phyloP scores from a whole-genome alignment of 805 yeast species.

The Candida succiphila region DNA sequence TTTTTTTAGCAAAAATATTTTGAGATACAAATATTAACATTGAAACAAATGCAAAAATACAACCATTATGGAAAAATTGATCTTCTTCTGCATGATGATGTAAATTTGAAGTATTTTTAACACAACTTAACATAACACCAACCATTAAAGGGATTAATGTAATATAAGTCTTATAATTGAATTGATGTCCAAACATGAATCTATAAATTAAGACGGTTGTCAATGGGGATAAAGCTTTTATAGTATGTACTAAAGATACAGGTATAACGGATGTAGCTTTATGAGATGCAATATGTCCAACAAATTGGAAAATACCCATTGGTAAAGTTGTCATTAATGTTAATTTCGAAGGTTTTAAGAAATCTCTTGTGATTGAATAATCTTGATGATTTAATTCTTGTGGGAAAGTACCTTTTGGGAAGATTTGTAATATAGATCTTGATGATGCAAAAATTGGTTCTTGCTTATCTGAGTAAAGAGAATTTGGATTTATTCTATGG shows the following conservation, averaged over 20 bases:
- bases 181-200: slow-evolving; percentile 44
- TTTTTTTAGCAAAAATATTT: slow-evolving; percentile 70
- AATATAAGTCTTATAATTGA: slow-evolving; percentile 57
- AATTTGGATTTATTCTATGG: slow-evolving; percentile 20
- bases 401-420: slow-evolving; percentile 46
- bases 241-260: slow-evolving; percentile 90
- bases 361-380: slow-evolving; percentile 21
- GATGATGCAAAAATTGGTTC: slow-evolving; percentile 11
- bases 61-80: slow-evolving; percentile 27
- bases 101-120: slow-evolving; percentile 25
- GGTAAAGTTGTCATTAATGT: slow-evolving; percentile 69
- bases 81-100: slow-evolving; percentile 14
- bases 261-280: slow-evolving; percentile 89
- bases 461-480: slow-evolving; percentile 19
- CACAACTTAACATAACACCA: slow-evolving; percentile 81
- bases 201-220: slow-evolving; percentile 78
- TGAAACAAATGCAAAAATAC: slow-evolving; percentile 40
- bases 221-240: slow-evolving; percentile 85
- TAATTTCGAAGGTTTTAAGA: slow-evolving; percentile 43
- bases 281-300: slow-evolving; percentile 86
- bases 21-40: slow-evolving; percentile 69
- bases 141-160: slow-evolving; percentile 69
- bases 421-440: slow-evolving; percentile 13
- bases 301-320: slow-evolving; percentile 89
- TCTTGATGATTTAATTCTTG: slow-evolving; percentile 17